A percentile compares a stretch with the other conserved stretches of the same genome.
Evolutionary conservation across 139 green algal genomes (phyloP).

Genomic region (Tetradesmus obliquus): DNA sequence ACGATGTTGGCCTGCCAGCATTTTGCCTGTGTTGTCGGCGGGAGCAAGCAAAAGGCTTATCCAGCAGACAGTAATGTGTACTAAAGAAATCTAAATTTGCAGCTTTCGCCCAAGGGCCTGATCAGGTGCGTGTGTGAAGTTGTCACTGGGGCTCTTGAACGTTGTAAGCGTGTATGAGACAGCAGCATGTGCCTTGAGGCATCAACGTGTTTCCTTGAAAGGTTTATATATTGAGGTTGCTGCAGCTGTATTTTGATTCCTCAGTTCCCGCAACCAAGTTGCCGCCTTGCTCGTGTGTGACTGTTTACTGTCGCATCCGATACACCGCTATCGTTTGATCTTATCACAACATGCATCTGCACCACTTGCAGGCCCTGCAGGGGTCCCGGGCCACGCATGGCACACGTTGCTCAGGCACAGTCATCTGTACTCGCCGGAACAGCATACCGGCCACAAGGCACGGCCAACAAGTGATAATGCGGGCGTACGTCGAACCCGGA

Average conservation of each 20-base stretch:
- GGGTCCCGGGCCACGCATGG: neutral
- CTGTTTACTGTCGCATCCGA: neutral
- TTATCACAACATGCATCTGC: neutral
- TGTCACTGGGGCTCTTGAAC: conserved; percentile 4
- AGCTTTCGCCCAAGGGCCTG: neutral
- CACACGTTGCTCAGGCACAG: neutral
- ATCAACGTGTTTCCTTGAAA: neutral
- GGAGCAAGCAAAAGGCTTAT: neutral
- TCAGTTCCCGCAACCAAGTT: neutral
- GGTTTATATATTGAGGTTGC: neutral
- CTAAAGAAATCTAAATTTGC: neutral
- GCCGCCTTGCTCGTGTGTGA: neutral
- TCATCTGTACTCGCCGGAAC: neutral
- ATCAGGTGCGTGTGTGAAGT: neutral
- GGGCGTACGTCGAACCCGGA: conserved; percentile 30
- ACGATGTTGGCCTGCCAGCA: neutral
- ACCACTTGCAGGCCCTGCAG: neutral
- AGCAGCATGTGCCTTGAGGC: neutral
- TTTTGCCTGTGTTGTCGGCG: conserved; percentile 3
- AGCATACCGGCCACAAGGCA: neutral
- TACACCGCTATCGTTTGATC: neutral
- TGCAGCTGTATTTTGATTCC: neutral
- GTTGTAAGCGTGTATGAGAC: neutral
- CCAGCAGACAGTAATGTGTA: neutral
- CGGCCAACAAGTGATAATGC: neutral